phyloP scores from a whole-genome alignment of 2,329 filamentous ascomycete genomes.

The Chaetomiaceae sp. region DNA sequence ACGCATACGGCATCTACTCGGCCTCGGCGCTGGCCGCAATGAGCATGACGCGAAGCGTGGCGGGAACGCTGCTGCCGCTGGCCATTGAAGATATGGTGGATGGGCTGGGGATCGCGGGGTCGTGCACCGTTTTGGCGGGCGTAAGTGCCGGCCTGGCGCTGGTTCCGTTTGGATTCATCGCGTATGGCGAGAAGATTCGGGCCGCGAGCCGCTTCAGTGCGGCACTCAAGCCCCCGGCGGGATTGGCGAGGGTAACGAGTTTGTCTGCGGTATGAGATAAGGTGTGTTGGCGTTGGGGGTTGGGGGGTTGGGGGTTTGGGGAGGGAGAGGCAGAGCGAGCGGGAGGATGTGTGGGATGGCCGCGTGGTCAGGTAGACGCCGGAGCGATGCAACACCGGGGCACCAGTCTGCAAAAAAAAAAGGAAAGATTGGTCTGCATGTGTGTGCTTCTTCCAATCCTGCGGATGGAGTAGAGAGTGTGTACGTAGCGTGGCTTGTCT shows the following conservation, averaged over 20 bases:
- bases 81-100: constrained; percentile 28
- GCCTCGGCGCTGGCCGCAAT: constrained; percentile 29
- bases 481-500: too few species aligned
- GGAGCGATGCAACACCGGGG: too few species aligned
- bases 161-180: constrained; percentile 49
- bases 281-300: background rate
- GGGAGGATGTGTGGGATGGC: background rate
- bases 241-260: constrained; percentile 24
- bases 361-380: too few species aligned
- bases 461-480: too few species aligned
- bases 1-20: constrained; percentile 29
- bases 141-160: constrained; percentile 42
- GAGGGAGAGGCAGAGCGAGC: background rate
- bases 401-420: too few species aligned
- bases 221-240: constrained; percentile 42
- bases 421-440: too few species aligned
- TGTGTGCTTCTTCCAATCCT: too few species aligned
- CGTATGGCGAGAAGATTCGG: constrained; percentile 40
- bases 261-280: constrained; percentile 20
- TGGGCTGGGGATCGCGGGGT: constrained; percentile 31
- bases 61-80: constrained; percentile 27
- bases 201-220: constrained; percentile 33
- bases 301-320: too few species aligned
- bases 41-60: constrained; percentile 27
- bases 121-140: constrained; percentile 46